Evolutionary conservation across 1,284 basidiomycete species (phyloP).

Genomic region (Mycena citricolor): DNA sequence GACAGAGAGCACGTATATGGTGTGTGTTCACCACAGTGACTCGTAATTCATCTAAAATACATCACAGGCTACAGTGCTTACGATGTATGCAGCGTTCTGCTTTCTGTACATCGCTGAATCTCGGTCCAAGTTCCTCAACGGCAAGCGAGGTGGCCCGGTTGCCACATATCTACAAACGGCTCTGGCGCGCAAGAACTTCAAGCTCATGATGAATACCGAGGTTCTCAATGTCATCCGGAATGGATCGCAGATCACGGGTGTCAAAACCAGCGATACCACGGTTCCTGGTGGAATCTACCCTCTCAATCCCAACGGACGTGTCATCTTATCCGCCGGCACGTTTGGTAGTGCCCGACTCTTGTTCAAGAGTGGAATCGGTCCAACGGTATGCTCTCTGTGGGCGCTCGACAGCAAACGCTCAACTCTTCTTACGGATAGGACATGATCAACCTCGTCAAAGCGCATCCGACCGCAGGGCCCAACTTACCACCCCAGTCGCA

Average conservation of each 20-base stretch:
- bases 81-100: constrained; percentile 38
- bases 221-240: constrained; percentile 59
- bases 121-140: constrained; percentile 47
- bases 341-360: constrained; percentile 59
- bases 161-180: constrained; percentile 61
- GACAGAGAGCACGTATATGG: constrained; percentile 60
- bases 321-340: constrained; percentile 57
- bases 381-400: constrained; percentile 28
- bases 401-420: neutral
- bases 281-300: constrained; percentile 55
- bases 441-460: constrained; percentile 52
- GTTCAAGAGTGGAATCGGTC: constrained; percentile 65
- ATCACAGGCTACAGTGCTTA: constrained; percentile 44
- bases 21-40: neutral
- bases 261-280: constrained; percentile 58
- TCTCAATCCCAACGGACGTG: constrained; percentile 56
- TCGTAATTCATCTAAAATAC: neutral
- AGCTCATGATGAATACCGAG: constrained; percentile 46
- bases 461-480: constrained; percentile 44
- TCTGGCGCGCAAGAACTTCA: constrained; percentile 52
- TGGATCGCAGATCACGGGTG: constrained; percentile 56
- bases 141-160: constrained; percentile 59
- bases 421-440: constrained; percentile 32
- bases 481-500: constrained; percentile 48
- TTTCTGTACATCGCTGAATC: neutral